These are phyloP conservation scores for Babesia divergens DNA, from an alignment of 169 alveolate genomes.

Conservation along the genomic window DNA sequence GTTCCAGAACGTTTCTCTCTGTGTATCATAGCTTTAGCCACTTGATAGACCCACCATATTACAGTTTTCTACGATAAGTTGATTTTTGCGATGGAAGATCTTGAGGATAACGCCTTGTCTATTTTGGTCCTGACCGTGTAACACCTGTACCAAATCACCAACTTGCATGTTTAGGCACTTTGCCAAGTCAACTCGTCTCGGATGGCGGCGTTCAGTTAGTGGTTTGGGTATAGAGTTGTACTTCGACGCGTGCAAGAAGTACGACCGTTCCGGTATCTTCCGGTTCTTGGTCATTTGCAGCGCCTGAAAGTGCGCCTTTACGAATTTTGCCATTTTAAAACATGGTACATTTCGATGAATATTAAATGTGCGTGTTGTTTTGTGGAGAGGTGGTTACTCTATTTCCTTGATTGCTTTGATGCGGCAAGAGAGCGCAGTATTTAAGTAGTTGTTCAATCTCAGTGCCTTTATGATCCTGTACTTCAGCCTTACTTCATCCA, in stretches of 20 bases:
- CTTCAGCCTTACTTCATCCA: slow-evolving; percentile 54
- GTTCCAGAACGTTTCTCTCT: slow-evolving; percentile 80
- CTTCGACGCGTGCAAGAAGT: slow-evolving; percentile 74
- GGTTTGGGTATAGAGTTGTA: slow-evolving; percentile 81
- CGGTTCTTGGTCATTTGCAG: slow-evolving; percentile 68
- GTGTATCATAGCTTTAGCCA: not conserved
- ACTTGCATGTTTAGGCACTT: slow-evolving; percentile 75
- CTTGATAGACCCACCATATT: slow-evolving; percentile 70
- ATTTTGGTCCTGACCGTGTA: slow-evolving; percentile 83
- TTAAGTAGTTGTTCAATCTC: slow-evolving; percentile 17
- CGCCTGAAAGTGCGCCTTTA: slow-evolving; percentile 77
- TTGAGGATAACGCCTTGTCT: slow-evolving; percentile 81
- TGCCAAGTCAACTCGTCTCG: slow-evolving; percentile 75
- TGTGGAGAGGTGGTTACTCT: not conserved
- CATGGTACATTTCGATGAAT: not conserved
- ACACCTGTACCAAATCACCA: slow-evolving; percentile 85
- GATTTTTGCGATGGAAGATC: slow-evolving; percentile 77
- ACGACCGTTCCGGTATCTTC: slow-evolving; percentile 65
- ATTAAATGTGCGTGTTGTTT: slow-evolving; percentile 3
- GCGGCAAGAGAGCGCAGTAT: slow-evolving; percentile 30
- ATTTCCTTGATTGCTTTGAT: slow-evolving; percentile 33
- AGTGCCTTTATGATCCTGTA: slow-evolving; percentile 45
- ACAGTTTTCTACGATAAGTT: slow-evolving; percentile 84
- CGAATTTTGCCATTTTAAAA: slow-evolving; percentile 73
- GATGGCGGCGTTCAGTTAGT: slow-evolving; percentile 70